These are phyloP conservation scores for Phlebiopsis gigantea DNA, from an alignment of 768 basidiomycete genomes.

Conservation along the genomic window DNA sequence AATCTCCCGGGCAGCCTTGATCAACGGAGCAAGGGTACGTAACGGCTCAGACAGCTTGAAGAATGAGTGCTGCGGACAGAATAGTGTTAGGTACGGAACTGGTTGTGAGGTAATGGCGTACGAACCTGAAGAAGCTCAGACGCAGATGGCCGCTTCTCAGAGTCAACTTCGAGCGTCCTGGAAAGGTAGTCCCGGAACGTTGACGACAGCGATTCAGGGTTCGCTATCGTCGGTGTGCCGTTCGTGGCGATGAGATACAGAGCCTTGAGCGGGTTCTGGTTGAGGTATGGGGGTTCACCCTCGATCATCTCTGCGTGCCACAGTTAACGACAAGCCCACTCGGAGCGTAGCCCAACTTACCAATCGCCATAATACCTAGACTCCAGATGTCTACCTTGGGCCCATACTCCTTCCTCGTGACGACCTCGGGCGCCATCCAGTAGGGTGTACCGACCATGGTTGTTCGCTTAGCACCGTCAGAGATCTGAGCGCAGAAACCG, in stretches of 20 bases:
- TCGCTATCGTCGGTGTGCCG: slow-evolving; percentile 93
- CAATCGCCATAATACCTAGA: slow-evolving; percentile 94
- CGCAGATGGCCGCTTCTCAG: slow-evolving; percentile 88
- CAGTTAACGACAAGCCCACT: neutral
- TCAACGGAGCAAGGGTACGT: slow-evolving; percentile 79
- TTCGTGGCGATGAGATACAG: slow-evolving; percentile 98
- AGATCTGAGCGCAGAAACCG: slow-evolving; percentile 97
- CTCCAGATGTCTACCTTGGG: slow-evolving; percentile 99
- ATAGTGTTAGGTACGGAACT: neutral
- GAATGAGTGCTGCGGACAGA: slow-evolving; percentile 66
- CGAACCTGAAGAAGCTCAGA: slow-evolving; percentile 72
- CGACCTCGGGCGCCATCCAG: slow-evolving; percentile 99
- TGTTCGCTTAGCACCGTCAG: slow-evolving; percentile 87
- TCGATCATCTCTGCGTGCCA: slow-evolving; percentile 84
- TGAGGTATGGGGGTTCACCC: slow-evolving; percentile 93
- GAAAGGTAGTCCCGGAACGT: slow-evolving; percentile 89
- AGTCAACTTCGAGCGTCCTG: slow-evolving; percentile 88
- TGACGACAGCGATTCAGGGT: slow-evolving; percentile 70
- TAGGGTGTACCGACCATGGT: slow-evolving; percentile 99
- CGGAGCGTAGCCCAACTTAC: slow-evolving; percentile 36
- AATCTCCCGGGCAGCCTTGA: slow-evolving; percentile 88
- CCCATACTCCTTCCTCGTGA: slow-evolving; percentile 95
- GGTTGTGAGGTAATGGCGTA: neutral
- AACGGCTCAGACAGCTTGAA: slow-evolving; percentile 86
- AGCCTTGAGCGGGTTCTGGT: slow-evolving; percentile 95